Evolutionary conservation across 768 basidiomycete genomes (phyloP).

Genomic region (Podaxis rugospora): DNA sequence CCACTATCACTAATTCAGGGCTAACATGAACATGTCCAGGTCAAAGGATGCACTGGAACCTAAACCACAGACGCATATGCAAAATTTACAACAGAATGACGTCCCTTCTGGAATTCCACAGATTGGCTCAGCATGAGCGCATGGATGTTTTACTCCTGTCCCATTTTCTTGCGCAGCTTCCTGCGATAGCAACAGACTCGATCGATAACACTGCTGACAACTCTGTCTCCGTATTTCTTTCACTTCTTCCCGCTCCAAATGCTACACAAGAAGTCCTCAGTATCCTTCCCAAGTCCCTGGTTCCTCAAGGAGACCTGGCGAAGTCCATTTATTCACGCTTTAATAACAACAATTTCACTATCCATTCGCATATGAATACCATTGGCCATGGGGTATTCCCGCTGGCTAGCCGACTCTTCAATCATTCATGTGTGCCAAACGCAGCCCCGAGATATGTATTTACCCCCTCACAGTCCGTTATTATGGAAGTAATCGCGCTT

Average conservation of each 20-base stretch:
- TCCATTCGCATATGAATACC: slow-evolving; percentile 68
- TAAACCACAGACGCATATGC: slow-evolving; percentile 68
- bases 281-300: slow-evolving; percentile 16
- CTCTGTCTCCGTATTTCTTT: slow-evolving; percentile 31
- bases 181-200: slow-evolving; percentile 16
- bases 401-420: slow-evolving; percentile 73
- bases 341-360: slow-evolving; percentile 77
- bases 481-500: slow-evolving; percentile 66
- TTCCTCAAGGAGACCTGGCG: slow-evolving; percentile 27
- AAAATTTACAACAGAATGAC: slow-evolving; percentile 45
- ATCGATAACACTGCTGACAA: slow-evolving; percentile 18
- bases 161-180: slow-evolving; percentile 48
- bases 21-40: slow-evolving; percentile 35
- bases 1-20: slow-evolving; percentile 1
- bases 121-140: slow-evolving; percentile 47
- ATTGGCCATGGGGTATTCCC: slow-evolving; percentile 77
- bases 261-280: not conserved
- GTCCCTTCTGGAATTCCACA: slow-evolving; percentile 41
- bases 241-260: slow-evolving; percentile 29
- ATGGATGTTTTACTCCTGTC: slow-evolving; percentile 63
- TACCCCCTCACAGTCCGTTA: slow-evolving; percentile 27
- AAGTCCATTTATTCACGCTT: slow-evolving; percentile 52
- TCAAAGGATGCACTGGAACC: slow-evolving; percentile 64
- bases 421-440: slow-evolving; percentile 79
- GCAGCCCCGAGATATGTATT: slow-evolving; percentile 60